phyloP scores from a whole-genome alignment of 2,329 filamentous ascomycete species.

The Phoma sp. region DNA sequence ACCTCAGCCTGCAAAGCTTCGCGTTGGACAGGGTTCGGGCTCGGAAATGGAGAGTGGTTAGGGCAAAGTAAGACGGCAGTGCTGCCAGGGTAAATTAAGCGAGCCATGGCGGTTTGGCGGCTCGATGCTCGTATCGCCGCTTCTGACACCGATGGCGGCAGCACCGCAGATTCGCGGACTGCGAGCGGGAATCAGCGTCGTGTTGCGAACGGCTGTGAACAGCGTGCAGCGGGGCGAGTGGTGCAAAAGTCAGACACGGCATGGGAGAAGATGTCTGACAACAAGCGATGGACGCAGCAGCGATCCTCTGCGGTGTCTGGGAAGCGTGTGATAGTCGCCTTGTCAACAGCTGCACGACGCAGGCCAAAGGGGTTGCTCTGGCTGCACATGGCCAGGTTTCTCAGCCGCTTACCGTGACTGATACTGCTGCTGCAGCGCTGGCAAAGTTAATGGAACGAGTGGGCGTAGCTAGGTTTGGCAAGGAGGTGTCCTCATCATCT shows the following conservation, averaged over 20 bases:
- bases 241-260: slow-evolving; percentile 39
- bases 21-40: slow-evolving; percentile 46
- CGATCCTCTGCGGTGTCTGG: slow-evolving; percentile 22
- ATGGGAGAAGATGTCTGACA: slow-evolving; percentile 31
- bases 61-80: slow-evolving; percentile 43
- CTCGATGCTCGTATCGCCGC: slow-evolving; percentile 41
- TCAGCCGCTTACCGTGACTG: slow-evolving; percentile 29
- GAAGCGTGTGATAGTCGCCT: slow-evolving; percentile 9
- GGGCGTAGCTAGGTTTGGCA: slow-evolving; percentile 11
- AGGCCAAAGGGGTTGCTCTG: slow-evolving; percentile 16
- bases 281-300: slow-evolving; percentile 28
- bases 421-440: slow-evolving; percentile 1
- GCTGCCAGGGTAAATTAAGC: slow-evolving; percentile 31
- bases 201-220: slow-evolving; percentile 22
- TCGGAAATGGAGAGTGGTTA: slow-evolving; percentile 45
- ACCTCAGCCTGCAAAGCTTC: slow-evolving; percentile 45
- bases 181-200: slow-evolving; percentile 24
- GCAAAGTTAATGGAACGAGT: slow-evolving; percentile 14
- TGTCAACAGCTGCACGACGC: slow-evolving; percentile 25
- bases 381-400: slow-evolving; percentile 26
- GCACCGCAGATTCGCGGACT: slow-evolving; percentile 32
- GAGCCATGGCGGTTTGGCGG: slow-evolving; percentile 20
- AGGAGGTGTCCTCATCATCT: slow-evolving; percentile 26
- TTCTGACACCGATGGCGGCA: slow-evolving; percentile 34
- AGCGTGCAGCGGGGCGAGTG: slow-evolving; percentile 16